Conservation (phyloP, 2,329 filamentous ascomycete species). For the Lithohypha guttulata region DNA sequence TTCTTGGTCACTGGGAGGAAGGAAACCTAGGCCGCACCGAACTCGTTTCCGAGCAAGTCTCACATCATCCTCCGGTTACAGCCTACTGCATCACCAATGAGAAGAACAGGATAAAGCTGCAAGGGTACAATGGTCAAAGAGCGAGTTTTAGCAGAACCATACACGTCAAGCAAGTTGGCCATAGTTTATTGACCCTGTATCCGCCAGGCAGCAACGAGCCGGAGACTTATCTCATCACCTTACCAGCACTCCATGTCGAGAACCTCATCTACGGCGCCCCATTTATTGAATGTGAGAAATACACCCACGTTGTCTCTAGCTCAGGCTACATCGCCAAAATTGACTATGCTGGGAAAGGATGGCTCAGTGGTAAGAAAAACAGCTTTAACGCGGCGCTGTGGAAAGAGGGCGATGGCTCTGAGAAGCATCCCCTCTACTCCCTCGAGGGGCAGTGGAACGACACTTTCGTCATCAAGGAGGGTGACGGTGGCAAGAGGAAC, state of each 20-base stretch:
- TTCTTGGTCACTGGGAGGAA: slow-evolving; percentile 83
- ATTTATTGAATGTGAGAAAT: slow-evolving; percentile 81
- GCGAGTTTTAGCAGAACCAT: slow-evolving; percentile 90
- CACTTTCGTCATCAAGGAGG: slow-evolving; percentile 22
- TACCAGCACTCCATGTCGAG: slow-evolving; percentile 86
- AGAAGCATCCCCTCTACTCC: slow-evolving; percentile 62
- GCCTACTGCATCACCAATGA: slow-evolving; percentile 88
- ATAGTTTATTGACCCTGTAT: slow-evolving; percentile 65
- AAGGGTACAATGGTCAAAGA: slow-evolving; percentile 93
- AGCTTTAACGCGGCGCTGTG: slow-evolving; percentile 67
- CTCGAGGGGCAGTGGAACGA: slow-evolving; percentile 77
- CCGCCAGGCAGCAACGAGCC: slow-evolving; percentile 40
- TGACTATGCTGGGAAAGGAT: slow-evolving; percentile 87
- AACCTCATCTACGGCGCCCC: slow-evolving; percentile 64
- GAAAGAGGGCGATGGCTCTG: slow-evolving; percentile 51
- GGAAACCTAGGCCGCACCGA: slow-evolving; percentile 61
- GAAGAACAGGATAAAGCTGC: slow-evolving; percentile 60
- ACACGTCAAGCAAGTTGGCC: slow-evolving; percentile 87
- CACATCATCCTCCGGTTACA: slow-evolving; percentile 86
- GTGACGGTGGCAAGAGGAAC: slow-evolving; percentile 31
- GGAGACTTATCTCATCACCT: slow-evolving; percentile 80
- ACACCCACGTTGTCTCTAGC: slow-evolving; percentile 74
- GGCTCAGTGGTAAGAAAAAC: slow-evolving; percentile 94
- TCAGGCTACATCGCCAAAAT: slow-evolving; percentile 81
- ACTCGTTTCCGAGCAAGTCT: slow-evolving; percentile 87